phyloP scores from a whole-genome alignment of 2,329 filamentous ascomycete species.

The Aspergillus sp. region DNA sequence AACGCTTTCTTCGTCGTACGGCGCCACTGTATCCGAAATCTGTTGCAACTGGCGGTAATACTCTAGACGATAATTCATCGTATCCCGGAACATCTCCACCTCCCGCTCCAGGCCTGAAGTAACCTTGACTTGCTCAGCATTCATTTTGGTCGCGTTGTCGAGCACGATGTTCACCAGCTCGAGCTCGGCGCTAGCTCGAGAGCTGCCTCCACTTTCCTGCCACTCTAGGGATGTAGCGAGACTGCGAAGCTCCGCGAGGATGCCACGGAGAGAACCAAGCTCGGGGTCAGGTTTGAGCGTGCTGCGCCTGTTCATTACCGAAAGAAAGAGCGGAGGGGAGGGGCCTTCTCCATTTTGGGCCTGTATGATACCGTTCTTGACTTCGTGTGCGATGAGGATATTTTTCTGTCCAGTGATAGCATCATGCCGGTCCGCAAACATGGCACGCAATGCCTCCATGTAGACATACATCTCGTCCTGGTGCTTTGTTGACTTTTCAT shows the following conservation, averaged over 20 bases:
- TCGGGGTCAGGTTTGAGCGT: slow-evolving; percentile 38
- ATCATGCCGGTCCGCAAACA: slow-evolving; percentile 70
- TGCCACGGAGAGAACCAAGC: slow-evolving; percentile 59
- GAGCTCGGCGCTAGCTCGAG: slow-evolving; percentile 55
- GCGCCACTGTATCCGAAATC: slow-evolving; percentile 78
- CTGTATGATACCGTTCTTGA: slow-evolving; percentile 50
- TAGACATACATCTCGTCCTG: slow-evolving; percentile 88
- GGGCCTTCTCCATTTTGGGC: slow-evolving; percentile 61
- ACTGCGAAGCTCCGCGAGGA: slow-evolving; percentile 61
- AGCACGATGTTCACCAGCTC: slow-evolving; percentile 58
- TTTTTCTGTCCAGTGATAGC: slow-evolving; percentile 72
- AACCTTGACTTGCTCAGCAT: slow-evolving; percentile 45
- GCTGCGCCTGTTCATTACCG: slow-evolving; percentile 41
- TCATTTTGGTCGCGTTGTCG: slow-evolving; percentile 47
- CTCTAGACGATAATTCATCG: slow-evolving; percentile 78
- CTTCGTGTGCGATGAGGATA: slow-evolving; percentile 64
- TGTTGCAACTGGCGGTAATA: slow-evolving; percentile 86
- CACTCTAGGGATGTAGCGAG: slow-evolving; percentile 53
- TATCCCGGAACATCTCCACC: slow-evolving; percentile 62
- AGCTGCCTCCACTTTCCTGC: slow-evolving; percentile 47
- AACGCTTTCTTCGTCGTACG: slow-evolving; percentile 56
- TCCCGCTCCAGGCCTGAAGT: slow-evolving; percentile 52
- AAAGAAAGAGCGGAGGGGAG: slow-evolving; percentile 56
- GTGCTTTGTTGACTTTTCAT: slow-evolving; percentile 73
- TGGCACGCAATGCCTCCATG: slow-evolving; percentile 65